Evolutionary conservation across 2,329 filamentous ascomycete genomes (phyloP).

Genomic region (Fusarium fracticaudum): DNA sequence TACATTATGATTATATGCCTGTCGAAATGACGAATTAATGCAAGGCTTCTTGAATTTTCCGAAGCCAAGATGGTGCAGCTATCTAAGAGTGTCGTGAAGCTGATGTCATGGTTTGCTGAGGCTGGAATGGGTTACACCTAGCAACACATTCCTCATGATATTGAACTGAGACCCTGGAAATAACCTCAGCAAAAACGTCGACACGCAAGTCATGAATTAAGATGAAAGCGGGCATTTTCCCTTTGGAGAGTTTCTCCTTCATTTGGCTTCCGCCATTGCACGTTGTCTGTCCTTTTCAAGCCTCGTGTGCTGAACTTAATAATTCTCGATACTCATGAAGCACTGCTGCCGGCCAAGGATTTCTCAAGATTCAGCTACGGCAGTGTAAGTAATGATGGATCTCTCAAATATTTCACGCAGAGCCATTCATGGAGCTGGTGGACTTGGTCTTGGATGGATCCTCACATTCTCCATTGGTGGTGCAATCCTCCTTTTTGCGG

Average conservation of each 20-base stretch:
- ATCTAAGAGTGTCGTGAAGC: slow-evolving; percentile 20
- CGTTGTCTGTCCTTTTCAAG: slow-evolving; percentile 33
- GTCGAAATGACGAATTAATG: background rate
- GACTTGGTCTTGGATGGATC: slow-evolving; percentile 50
- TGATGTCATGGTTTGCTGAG: slow-evolving; percentile 22
- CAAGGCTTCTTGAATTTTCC: background rate
- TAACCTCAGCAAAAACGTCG: slow-evolving; percentile 34
- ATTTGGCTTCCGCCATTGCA: slow-evolving; percentile 20
- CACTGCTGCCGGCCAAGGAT: slow-evolving; percentile 11
- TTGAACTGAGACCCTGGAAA: slow-evolving; percentile 45
- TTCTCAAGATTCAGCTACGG: slow-evolving; percentile 11
- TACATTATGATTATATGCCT: background rate
- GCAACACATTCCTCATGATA: slow-evolving; percentile 53
- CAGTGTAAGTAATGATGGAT: slow-evolving; percentile 27
- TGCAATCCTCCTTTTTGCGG: slow-evolving; percentile 56
- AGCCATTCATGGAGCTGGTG: slow-evolving; percentile 12
- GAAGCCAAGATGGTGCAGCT: background rate
- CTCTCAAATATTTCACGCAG: slow-evolving; percentile 4
- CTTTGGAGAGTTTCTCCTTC: slow-evolving; percentile 22
- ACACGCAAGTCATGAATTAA: slow-evolving; percentile 10
- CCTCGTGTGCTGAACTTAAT: slow-evolving; percentile 1
- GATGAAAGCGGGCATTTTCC: slow-evolving; percentile 37
- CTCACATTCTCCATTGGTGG: slow-evolving; percentile 60
- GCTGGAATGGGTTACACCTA: slow-evolving; percentile 50
- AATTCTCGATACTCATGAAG: slow-evolving; percentile 5